Base-by-base conservation (phyloP, 306 rosid genomes). In the Trifolium fragiferum region DNA sequence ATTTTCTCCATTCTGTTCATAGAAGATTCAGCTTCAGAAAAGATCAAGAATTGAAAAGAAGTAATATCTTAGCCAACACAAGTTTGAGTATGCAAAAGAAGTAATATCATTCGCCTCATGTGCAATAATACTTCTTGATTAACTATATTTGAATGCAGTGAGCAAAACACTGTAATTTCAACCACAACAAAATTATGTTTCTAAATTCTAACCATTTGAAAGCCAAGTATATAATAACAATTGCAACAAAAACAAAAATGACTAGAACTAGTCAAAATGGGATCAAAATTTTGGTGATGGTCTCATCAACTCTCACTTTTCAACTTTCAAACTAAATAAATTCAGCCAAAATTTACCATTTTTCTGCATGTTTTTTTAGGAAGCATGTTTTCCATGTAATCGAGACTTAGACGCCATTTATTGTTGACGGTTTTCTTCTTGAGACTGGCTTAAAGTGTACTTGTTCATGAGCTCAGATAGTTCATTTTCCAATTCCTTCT, bases 401-500 rank as follows among this genome's bases (percentile, higher is more conserved):
- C 41, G 44, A 5, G 18, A 64, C 49, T 37, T 27, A n/a, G 62
- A 35, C 57, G 1, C 54, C 77, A 23, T 38, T 83, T 66, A 80
- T 5, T 41, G 38, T 41, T 54, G 30, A 58, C 32, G 18, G 60
- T 6, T 73, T 33, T 72, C 77, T 73, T 68, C 75, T 62, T 33
- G 33, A 54, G 64, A 16, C 57, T 51, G 44, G 47, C 14, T 35
- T 11, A 30, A 30, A 72, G 70, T 20, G 32, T 58, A 78, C 63
- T 63, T 79, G 59, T 76, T 44, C 78, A 79, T 76, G 46, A 85
- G 86, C 47, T 72, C 65, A 9, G 68, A 72, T 66, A 82, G 40
- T 76, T 82, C 78, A 68, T 55, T 76, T 69, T 78, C 80, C 3
- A 71, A 32, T 76, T 82, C 84, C 53, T 79, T 68, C 82, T 67